Base-by-base conservation (phyloP, 129 eudicot species). In the Tanacetum coccineum region DNA sequence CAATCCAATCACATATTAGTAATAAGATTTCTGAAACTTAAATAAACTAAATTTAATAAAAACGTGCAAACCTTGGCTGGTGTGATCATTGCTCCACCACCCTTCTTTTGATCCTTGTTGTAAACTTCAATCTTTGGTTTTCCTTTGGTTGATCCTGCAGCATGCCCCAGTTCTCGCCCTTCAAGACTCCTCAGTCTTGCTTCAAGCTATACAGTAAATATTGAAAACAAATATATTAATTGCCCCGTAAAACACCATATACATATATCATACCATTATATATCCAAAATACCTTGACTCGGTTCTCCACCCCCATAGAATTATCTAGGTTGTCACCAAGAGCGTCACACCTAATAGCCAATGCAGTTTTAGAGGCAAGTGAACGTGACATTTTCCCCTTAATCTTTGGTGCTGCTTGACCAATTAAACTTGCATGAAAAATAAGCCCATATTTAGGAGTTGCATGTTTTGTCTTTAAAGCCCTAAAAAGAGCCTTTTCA, bases 141-240 rank as follows among this genome's bases (percentile, higher is more conserved):
- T 40, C 97, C 97, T 81, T 91, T 91, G 36, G 84, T 88, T 21
- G 96, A 80, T 13, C 96, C 96, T 50, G 94, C 94, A 64, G 96
- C 81, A 18, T 84, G 87, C 32, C 85, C 75, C 15, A 91, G 77
- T 32, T 91, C 96, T 80, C 78, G 74, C 6, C 96, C 96, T 81
- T 91, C 97, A 14, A 91, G 81, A 75, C 67, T 83, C 68, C 96
- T 85, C 47, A 91, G 44, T 32, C 97, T 84, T 50, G 97, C 88
- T 72, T 91, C 97, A 74, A 91, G 90, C 96, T 91, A 67, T 70
- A 36, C 19, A 2, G 15, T 4, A 36, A 4, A 61, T 19, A 59
- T 72, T 2, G 3, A 67, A 62, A 9, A 13, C 25, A 15, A 18
- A 52, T 36, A 36, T 36, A 36, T 36, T 36, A 36, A 36, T 36